Evolutionary conservation across 345 rosid species (phyloP), one percentile per base, ranked within the genome.

Genomic region (Zanthoxylum bungeanum): DNA sequence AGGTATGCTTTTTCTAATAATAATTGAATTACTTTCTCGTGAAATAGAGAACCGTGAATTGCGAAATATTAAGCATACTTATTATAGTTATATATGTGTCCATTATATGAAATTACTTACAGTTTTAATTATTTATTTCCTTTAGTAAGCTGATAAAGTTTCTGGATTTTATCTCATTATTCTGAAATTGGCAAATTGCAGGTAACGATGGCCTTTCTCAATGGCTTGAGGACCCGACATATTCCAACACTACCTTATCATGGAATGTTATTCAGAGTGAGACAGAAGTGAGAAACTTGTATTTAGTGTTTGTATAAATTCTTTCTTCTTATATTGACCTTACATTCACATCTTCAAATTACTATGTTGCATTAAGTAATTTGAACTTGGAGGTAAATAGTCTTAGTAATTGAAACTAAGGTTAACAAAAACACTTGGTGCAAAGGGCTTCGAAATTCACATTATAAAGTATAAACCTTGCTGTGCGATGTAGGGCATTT

Each of bases 161-260:
- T 40, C 28, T 66, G 63, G 51, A 37, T 21, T 58, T 64, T 21
- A 78, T 58, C 65, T 73, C 30, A 22, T 75, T 64, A 63, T 78
- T 50, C 62, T 82, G 64, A 66, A 71, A 60, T 60, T 75, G 57
- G n/a, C 25, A 75, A 65, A 56, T 71, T 84, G 67, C 85, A 95
- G 99, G 99, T 61, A 83, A 62, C 66, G 98, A 92, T 68, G 93
- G 93, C 76, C 86, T 95, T 77, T 67, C 87, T 67, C 85, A 82
- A 69, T 95, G 99, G 99, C 88, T 85, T 25, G 84, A 86, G 61
- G 87, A 95, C 74, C 97, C 97, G 66, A 82, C 93, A 59, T 86
- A 87, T 84, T 90, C 98, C 46, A 89, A 91, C 86, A 82, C 88
- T 31, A 85, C 97, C 40, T 70, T 91, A 69, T 89, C 96, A 33